A percentile compares a stretch with the other conserved stretches of the same genome.
phyloP scores from a whole-genome alignment of 495 filamentous ascomycete genomes.

The Podospora pseudopauciseta region DNA sequence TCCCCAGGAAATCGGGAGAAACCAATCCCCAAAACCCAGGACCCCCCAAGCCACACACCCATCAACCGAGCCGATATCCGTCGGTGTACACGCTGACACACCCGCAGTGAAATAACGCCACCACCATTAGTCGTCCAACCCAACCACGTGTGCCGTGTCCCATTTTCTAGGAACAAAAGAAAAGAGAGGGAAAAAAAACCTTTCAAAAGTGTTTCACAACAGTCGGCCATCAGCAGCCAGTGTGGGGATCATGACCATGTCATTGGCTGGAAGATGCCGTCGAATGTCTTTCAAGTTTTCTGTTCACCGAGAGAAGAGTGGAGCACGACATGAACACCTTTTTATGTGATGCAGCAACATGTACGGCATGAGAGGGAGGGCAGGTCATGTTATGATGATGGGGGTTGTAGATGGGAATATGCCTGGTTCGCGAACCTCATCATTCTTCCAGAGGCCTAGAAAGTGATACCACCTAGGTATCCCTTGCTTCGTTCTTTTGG shows the following conservation, averaged over 20 bases:
- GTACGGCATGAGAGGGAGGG: neutral
- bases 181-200: neutral
- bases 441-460: no score
- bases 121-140: neutral
- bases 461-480: no score
- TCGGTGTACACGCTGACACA: neutral
- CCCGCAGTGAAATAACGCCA: neutral
- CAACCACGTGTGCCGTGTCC: neutral
- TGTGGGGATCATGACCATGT: neutral
- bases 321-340: neutral
- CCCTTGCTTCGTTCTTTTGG: no score
- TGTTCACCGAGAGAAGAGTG: neutral
- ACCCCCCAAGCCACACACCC: neutral
- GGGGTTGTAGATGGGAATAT: no score
- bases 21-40: neutral
- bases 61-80: neutral
- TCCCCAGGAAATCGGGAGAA: neutral
- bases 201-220: neutral
- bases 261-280: constrained; percentile 1
- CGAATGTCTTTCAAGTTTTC: neutral
- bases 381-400: no score
- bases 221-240: neutral
- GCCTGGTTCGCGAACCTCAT: no score
- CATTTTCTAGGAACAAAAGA: neutral
- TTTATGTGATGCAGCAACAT: neutral